Percentiles rank a stretch among this genome's conserved stretches.
phyloP scores from a whole-genome alignment of 352 stramenopile species.

The Globisporangium yorkense region DNA sequence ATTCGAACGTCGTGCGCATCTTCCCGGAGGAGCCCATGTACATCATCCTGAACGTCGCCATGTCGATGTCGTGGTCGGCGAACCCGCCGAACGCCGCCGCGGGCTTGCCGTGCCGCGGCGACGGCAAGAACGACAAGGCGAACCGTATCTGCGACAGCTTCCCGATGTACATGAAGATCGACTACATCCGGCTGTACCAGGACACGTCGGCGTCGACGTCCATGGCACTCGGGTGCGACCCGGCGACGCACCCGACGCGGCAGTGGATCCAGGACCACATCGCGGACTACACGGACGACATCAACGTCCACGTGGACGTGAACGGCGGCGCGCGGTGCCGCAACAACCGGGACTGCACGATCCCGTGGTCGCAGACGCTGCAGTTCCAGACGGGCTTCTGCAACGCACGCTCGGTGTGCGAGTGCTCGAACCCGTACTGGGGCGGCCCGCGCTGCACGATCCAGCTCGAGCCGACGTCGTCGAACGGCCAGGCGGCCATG shows the following conservation, averaged over 20 bases:
- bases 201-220: constrained; percentile 29
- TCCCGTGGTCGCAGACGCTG: constrained; percentile 29
- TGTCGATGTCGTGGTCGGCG: constrained; percentile 84
- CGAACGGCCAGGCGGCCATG: constrained; percentile 3
- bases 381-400: constrained; percentile 53
- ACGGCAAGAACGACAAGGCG: constrained; percentile 33
- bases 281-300: constrained; percentile 45
- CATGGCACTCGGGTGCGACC: constrained; percentile 60
- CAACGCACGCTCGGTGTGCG: constrained; percentile 34
- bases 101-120: constrained; percentile 32
- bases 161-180: constrained; percentile 81
- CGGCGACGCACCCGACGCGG: constrained; percentile 49
- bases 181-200: constrained; percentile 81
- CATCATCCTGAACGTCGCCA: constrained; percentile 92
- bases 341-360: constrained; percentile 52
- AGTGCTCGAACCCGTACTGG: constrained; percentile 57
- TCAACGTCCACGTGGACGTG: constrained; percentile 50
- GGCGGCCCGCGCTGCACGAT: constrained; percentile 58
- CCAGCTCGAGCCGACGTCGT: constrained; percentile 21
- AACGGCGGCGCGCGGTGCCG: constrained; percentile 46
- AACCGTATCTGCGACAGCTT: constrained; percentile 80
- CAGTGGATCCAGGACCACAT: constrained; percentile 68
- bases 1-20: constrained; percentile 44
- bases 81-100: constrained; percentile 50
- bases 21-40: constrained; percentile 90